Evolutionary conservation across 257 asterid species (phyloP), one percentile per base, ranked within the genome.

Genomic region (Haberlea rhodopensis): DNA sequence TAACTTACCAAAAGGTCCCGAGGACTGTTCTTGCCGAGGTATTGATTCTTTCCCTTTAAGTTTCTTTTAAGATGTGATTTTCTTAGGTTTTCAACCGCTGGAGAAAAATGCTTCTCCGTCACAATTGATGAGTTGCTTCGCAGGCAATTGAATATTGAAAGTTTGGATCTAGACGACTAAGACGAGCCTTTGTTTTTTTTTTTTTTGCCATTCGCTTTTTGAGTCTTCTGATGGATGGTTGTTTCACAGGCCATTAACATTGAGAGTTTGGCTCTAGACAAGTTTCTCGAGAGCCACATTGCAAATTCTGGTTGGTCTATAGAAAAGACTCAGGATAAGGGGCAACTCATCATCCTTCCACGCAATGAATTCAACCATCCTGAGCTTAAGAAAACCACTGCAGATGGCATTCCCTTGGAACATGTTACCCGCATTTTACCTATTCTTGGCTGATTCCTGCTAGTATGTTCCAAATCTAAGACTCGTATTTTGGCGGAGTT

Each of bases 1-100:
- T 91, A 63, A 83, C 96, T 71, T 85, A 89, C 72, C 95, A 77
- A 65, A 89, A 76, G 60, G 81, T 85, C 55, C 80, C 91, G 0
- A 84, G 92, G 70, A 52, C 95, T 55, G 78, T 89, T 60, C 82
- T 91, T 61, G 98, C 98, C 20, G 96, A 88, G 97, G 97, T 91
- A 84, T 62, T 43, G 80, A 43, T 65, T 74, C 70, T 69, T 25
- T 52, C 8, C 25, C 56, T 69, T 48, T 22, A 66, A 51, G 15
- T 16, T 59, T 53, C 57, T 46, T 63, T 37, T 31, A 21, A 4
- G 5, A 5, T 21, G 13, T 16, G 8, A 37, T 55, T 58, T 29
- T 61, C 8, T 8, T 10, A 19, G 15, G 22, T 37, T 58, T 13
- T 48, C 25, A 10, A 49, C 21, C 63, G 25, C 61, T 53, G 34